Conservation (phyloP, 768 basidiomycete species). For the Gloeostereum incarnatum region DNA sequence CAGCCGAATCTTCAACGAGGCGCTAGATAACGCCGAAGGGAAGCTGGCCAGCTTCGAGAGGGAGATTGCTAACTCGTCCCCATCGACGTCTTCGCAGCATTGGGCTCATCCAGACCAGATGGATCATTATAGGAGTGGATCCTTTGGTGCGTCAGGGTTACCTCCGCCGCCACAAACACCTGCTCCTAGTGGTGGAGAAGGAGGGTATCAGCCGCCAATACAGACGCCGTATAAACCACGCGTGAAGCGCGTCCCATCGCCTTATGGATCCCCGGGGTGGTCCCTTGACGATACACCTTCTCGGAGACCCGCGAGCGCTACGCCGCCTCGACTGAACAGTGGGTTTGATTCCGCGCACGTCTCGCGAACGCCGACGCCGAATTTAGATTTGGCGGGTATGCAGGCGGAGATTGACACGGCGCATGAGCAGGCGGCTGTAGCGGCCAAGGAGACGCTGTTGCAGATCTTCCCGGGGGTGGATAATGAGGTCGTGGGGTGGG, state of each 20-base stretch:
- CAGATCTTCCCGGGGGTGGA: slow-evolving; percentile 89
- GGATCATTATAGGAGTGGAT: slow-evolving; percentile 11
- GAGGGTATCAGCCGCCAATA: slow-evolving; percentile 26
- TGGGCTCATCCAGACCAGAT: slow-evolving; percentile 30
- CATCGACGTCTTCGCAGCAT: slow-evolving; percentile 24
- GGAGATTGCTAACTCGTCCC: slow-evolving; percentile 32
- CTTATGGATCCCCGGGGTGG: slow-evolving; percentile 20
- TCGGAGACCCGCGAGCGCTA: slow-evolving; percentile 29
- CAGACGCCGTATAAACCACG: slow-evolving; percentile 74
- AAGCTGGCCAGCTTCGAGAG: slow-evolving; percentile 59
- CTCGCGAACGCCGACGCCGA: slow-evolving; percentile 64
- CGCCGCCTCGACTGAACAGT: slow-evolving; percentile 37
- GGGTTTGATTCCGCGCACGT: slow-evolving; percentile 25
- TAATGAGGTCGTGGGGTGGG: slow-evolving; percentile 76
- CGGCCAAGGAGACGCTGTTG: slow-evolving; percentile 64
- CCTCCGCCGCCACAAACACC: background rate
- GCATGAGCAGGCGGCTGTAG: slow-evolving; percentile 62
- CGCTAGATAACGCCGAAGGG: slow-evolving; percentile 63
- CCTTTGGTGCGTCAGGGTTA: background rate
- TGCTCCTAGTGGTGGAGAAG: slow-evolving; percentile 24
- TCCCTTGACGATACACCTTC: slow-evolving; percentile 44
- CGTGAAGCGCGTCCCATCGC: slow-evolving; percentile 43
- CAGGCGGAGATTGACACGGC: slow-evolving; percentile 75
- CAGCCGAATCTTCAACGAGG: slow-evolving; percentile 79
- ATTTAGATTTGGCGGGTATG: slow-evolving; percentile 58